A percentile compares a stretch with the other conserved stretches of the same genome.
Conservation (phyloP, 768 basidiomycete genomes). For the Phlebiopsis flavidoalba region DNA sequence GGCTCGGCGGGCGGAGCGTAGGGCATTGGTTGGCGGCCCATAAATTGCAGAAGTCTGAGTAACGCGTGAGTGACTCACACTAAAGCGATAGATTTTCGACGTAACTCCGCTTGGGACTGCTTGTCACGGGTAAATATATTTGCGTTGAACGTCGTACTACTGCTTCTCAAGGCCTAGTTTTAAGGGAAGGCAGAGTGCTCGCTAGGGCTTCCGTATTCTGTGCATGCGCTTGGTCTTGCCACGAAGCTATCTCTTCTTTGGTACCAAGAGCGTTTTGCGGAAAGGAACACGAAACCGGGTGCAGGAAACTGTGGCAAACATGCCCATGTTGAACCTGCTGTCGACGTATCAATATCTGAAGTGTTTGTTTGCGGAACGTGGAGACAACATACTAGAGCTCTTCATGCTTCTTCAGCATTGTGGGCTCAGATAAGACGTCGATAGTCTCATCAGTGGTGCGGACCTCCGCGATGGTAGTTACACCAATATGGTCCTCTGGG, state of each 20-base stretch:
- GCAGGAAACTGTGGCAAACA: neutral
- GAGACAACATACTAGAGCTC: constrained; percentile 10
- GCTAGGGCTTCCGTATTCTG: neutral
- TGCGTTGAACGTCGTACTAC: neutral
- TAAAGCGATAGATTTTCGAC: neutral
- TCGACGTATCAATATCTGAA: neutral
- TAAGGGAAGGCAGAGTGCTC: neutral
- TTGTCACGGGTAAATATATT: neutral
- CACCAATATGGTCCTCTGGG: constrained; percentile 9
- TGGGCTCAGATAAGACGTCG: constrained; percentile 1
- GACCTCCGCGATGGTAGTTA: constrained; percentile 3
- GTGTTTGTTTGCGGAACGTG: neutral
- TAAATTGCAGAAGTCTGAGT: neutral
- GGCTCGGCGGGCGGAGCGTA: constrained; percentile 3
- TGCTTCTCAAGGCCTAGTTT: neutral
- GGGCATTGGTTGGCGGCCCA: neutral
- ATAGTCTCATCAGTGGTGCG: neutral
- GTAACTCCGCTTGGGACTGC: neutral
- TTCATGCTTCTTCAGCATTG: neutral
- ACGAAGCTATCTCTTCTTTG: neutral
- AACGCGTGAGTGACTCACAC: neutral
- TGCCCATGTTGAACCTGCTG: neutral
- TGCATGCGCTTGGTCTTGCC: neutral
- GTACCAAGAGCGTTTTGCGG: neutral
- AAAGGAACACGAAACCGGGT: neutral